Percentiles rank a stretch among this genome's conserved stretches.
These are phyloP conservation scores for Sarocladium oryzae DNA, from an alignment of 2,329 filamentous ascomycete species.

Conservation along the genomic window DNA sequence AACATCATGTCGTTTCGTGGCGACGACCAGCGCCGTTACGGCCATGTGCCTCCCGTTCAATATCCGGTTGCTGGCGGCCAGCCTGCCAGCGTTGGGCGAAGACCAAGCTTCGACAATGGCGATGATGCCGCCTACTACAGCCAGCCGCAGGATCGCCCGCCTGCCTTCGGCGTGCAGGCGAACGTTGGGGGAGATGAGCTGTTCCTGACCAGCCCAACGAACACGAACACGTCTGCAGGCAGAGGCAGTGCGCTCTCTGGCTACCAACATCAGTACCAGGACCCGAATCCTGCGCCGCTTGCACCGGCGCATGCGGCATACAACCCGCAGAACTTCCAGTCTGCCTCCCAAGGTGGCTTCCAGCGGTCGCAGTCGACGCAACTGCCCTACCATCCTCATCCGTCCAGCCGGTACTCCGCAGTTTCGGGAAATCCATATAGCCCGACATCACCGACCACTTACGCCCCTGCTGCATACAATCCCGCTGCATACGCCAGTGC, in stretches of 20 bases:
- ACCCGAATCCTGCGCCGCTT: conserved; percentile 31
- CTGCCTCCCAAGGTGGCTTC: conserved; percentile 18
- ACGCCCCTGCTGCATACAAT: conserved; percentile 50
- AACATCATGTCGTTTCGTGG: conserved; percentile 57
- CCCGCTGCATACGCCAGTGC: conserved; percentile 50
- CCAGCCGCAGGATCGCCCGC: conserved; percentile 20
- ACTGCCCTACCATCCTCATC: conserved; percentile 42
- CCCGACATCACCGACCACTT: conserved; percentile 33
- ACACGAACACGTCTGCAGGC: conserved; percentile 21
- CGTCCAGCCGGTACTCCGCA: conserved; percentile 30
- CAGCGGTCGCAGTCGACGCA: conserved; percentile 45
- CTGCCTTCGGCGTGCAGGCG: conserved; percentile 16
- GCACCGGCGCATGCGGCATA: conserved; percentile 49
- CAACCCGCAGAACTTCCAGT: conserved; percentile 60
- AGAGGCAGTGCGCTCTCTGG: conserved; percentile 35
- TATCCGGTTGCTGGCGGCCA: conserved; percentile 45
- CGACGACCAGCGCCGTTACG: conserved; percentile 57
- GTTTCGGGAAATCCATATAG: conserved; percentile 24
- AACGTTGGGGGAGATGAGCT: conserved; percentile 48
- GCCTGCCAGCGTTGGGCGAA: conserved; percentile 35
- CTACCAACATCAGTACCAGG: conserved; percentile 46
- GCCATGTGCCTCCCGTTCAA: conserved; percentile 59
- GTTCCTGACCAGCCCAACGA: conserved; percentile 49
- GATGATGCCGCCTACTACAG: conserved; percentile 59
- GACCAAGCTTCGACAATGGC: conserved; percentile 68